Conservation (phyloP, 305 asterid species). For the Fraxinus velutina region DNA sequence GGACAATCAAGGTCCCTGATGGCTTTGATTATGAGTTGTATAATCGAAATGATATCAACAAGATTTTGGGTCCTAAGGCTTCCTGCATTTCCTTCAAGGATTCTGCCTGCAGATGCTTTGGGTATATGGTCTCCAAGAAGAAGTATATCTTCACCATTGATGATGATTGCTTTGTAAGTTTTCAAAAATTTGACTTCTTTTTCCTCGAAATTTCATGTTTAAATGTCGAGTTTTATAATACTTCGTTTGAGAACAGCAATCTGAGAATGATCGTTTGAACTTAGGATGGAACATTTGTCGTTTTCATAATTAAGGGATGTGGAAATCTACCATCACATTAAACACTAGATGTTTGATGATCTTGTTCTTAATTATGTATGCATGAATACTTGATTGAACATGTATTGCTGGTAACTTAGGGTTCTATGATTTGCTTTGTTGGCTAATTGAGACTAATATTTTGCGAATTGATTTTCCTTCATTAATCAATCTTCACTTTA, state of each 20-base stretch:
- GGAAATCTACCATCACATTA: neutral
- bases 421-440: neutral
- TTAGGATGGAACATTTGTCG: neutral
- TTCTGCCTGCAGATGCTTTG: conserved; percentile 57
- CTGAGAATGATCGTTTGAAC: neutral
- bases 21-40: conserved; percentile 53
- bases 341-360: neutral
- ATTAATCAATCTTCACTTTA: neutral
- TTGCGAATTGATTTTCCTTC: neutral
- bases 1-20: conserved; percentile 45
- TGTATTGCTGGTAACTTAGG: neutral
- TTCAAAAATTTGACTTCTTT: neutral
- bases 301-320: neutral
- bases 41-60: conserved; percentile 49
- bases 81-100: conserved; percentile 62
- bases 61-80: conserved; percentile 47
- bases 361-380: neutral
- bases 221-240: neutral
- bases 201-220: neutral
- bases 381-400: neutral
- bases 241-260: neutral
- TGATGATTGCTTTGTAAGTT: conserved; percentile 55
- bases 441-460: neutral
- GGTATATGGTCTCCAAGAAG: conserved; percentile 41
- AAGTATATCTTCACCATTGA: conserved; percentile 59